Conservation (phyloP, 805 yeast genomes). For the Candida silvicultrix region DNA sequence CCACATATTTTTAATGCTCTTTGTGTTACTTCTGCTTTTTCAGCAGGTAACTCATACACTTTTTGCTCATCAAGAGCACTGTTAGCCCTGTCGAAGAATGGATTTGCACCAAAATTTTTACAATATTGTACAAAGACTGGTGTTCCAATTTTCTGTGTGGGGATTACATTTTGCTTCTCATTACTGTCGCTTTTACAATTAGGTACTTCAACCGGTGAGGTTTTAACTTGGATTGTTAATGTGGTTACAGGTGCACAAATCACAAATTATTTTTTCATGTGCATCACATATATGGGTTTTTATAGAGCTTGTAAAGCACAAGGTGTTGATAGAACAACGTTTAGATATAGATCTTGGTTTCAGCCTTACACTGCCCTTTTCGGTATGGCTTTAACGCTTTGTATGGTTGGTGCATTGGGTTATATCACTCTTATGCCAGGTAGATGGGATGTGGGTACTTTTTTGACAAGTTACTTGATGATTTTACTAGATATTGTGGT, state of each 20-base stretch:
- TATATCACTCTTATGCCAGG: slow-evolving; percentile 70
- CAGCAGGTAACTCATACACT: slow-evolving; percentile 45
- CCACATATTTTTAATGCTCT: slow-evolving; percentile 44
- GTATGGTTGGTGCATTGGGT: slow-evolving; percentile 58
- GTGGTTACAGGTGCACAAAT: slow-evolving; percentile 61
- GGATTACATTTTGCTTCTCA: slow-evolving; percentile 44
- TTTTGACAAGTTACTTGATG: slow-evolving; percentile 71
- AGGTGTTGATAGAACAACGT: slow-evolving; percentile 29
- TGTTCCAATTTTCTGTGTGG: slow-evolving; percentile 63
- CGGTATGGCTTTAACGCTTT: slow-evolving; percentile 36
- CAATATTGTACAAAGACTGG: slow-evolving; percentile 53
- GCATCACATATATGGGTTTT: slow-evolving; percentile 56
- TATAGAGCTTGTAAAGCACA: slow-evolving; percentile 54
- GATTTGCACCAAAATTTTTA: slow-evolving; percentile 54
- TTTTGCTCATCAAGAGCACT: slow-evolving; percentile 50
- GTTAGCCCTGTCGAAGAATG: slow-evolving; percentile 45
- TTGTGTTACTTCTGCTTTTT: slow-evolving; percentile 43
- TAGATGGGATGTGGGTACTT: slow-evolving; percentile 53
- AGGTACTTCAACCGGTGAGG: slow-evolving; percentile 46
- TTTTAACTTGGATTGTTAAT: slow-evolving; percentile 61
- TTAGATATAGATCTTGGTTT: slow-evolving; percentile 46
- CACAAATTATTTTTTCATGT: slow-evolving; percentile 48
- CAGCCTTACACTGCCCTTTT: slow-evolving; percentile 54
- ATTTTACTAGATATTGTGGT: slow-evolving; percentile 46
- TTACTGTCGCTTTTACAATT: slow-evolving; percentile 55